Evolutionary conservation across 352 stramenopile genomes (phyloP), one percentile per base, ranked within the genome.

Genomic region (Globisporangium perplexum): DNA sequence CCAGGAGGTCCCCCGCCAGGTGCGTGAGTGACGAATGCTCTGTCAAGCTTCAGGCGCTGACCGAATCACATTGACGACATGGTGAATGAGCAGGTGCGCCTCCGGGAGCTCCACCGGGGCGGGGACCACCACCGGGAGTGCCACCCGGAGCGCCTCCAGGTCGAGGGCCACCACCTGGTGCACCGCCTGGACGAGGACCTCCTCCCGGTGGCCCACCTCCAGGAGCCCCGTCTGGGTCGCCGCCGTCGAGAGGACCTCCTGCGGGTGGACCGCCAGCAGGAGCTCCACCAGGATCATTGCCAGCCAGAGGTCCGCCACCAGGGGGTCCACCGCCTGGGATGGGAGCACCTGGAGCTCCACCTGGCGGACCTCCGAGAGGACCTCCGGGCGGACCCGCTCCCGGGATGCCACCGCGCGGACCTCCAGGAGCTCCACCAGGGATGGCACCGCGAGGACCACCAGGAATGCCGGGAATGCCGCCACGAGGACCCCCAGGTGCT

Each of bases 1-100:
- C 71, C 78, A 5, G 65, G 65, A 49, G 70, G 74, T 17, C 66
- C 70, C 26, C 75, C 72, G 18, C 67, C 69, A 70, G 74, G 74
- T 79, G 58, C 39, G 42, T 48, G 57, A 7, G 7, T 7, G n/a
- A n/a, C n/a, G 17, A 12, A 26, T 26, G 14, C 17, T 20, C 8
- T 42, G 11, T 8, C n/a, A 4, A 28, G 28, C 7, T 5, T 42
- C 18, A 4, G 6, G 28, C 3, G 12, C 12, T 47, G 26, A 24
- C 15, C 0, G 12, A 7, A 7, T 38, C 17, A 31, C 26, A 26
- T 7, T 38, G 53, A 1, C 46, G 42, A 4, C 60, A 48, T 38
- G 47, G 56, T 41, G 54, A 17, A 17, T 12, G 15, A 12, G 14
- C 26, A 50, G 46, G 46, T 38, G 26, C 2, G 10, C 46, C 46